phyloP scores from a whole-genome alignment of 108 stramenopile species.

The Seminavis robusta region DNA sequence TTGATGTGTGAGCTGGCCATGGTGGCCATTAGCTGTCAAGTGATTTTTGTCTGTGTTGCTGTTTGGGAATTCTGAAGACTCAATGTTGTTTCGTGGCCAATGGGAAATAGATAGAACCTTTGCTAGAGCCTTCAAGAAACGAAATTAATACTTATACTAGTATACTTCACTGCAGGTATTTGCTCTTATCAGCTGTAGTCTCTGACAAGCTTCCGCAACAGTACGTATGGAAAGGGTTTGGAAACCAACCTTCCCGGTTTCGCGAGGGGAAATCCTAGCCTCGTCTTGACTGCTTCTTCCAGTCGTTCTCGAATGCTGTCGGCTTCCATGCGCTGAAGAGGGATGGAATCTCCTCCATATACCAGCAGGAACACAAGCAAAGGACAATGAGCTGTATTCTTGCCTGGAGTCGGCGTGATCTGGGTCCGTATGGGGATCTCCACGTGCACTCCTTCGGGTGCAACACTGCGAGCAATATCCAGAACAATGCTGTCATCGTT shows the following conservation, averaged over 20 bases:
- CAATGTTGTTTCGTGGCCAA: no score
- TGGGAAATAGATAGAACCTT: no score
- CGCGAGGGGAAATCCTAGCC: conserved; percentile 28
- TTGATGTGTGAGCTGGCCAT: no score
- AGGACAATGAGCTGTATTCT: conserved; percentile 3
- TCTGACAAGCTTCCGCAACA: no score
- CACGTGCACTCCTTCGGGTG: conserved; percentile 62
- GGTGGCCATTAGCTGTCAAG: no score
- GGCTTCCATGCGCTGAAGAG: conserved; percentile 49
- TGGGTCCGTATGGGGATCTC: conserved; percentile 57
- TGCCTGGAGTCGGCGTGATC: conserved; percentile 3
- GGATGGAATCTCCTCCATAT: conserved; percentile 57
- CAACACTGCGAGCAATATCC: conserved; percentile 35
- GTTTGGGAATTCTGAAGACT: no score
- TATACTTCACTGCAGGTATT: no score
- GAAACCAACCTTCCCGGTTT: conserved; percentile 67
- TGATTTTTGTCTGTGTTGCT: no score
- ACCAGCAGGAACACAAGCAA: conserved; percentile 68
- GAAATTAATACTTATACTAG: no score
- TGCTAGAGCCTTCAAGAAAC: no score
- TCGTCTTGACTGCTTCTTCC: conserved; percentile 29
- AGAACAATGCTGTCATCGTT: conserved; percentile 54
- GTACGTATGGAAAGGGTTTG: conserved; percentile 54
- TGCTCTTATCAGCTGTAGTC: no score
- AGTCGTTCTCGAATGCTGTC: conserved; percentile 53